Conservation (phyloP, 306 rosid species). For the Casuarina equisetifolia region DNA sequence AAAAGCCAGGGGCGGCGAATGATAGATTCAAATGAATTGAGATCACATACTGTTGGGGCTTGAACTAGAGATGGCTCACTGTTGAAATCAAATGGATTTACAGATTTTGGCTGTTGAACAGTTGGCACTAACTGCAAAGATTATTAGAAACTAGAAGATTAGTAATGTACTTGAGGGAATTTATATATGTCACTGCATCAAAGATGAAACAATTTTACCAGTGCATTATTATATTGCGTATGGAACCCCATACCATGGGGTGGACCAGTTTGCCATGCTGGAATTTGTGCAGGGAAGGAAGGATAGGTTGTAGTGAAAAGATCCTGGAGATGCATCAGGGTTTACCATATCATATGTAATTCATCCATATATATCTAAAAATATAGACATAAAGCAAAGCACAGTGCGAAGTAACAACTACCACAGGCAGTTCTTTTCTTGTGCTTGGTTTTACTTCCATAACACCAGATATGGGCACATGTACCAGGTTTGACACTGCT, state of each 20-base stretch:
- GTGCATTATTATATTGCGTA: slow-evolving; percentile 56
- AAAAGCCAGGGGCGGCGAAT: slow-evolving; percentile 17
- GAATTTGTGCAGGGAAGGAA: slow-evolving; percentile 55
- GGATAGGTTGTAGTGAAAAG: slow-evolving; percentile 59
- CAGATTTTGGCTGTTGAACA: slow-evolving; percentile 61
- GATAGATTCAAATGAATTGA: slow-evolving; percentile 17
- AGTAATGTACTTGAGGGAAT: slow-evolving; percentile 18
- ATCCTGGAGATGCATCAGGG: slow-evolving; percentile 57
- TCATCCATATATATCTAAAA: slow-evolving; percentile 9
- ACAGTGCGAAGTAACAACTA: slow-evolving; percentile 29
- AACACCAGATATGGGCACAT: slow-evolving; percentile 31
- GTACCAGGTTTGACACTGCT: slow-evolving; percentile 39
- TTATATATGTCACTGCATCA: slow-evolving; percentile 25
- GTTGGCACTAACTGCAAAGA: slow-evolving; percentile 60
- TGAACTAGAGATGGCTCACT: slow-evolving; percentile 54
- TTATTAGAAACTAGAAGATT: slow-evolving; percentile 28
- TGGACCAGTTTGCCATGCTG: slow-evolving; percentile 77
- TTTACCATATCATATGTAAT: slow-evolving; percentile 29
- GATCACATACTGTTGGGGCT: slow-evolving; percentile 55
- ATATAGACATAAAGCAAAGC: slow-evolving; percentile 15
- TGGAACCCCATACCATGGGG: slow-evolving; percentile 64
- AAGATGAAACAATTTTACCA: slow-evolving; percentile 53
- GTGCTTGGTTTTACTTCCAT: slow-evolving; percentile 55
- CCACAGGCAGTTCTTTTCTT: slow-evolving; percentile 80
- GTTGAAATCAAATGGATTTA: slow-evolving; percentile 78